Base-by-base conservation (phyloP, 2,329 filamentous ascomycete species). In the Monilinia laxa region DNA sequence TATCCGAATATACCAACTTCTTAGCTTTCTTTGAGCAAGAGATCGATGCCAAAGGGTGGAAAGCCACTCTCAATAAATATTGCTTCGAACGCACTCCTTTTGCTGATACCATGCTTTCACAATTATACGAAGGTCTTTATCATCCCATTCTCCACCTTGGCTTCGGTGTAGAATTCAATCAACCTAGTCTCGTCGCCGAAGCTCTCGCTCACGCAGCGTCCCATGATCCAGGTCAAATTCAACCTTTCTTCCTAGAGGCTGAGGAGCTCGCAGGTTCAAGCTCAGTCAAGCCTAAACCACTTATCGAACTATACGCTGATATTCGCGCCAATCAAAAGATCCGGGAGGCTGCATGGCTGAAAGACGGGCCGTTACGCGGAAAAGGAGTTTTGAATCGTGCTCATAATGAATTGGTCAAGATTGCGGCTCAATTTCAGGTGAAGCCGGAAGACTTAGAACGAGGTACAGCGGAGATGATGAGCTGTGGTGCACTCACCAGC, bases 71-170 rank as follows among this genome's bases (percentile, higher is more conserved):
- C 28, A 77, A 81, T 12, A 83, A 89, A 73, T 88, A 91, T 72
- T 70, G 95, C 2, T 91, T 96, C 74, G 81, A 83, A 3, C 84
- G 83, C 4, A 85, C 88, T 64, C 82, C 86, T 52, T 78, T 82
- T 38, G 86, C 88, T 4, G 85, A 92, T 31, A 86, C 88, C 66
- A 80, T 96, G 80, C 78, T 93, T 4, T 80, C 81, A 2, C 82
- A 91, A 23, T 78, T 93, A 72, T 92, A 85, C 73, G 83, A 83
- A 14, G 88, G 87, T 81, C 73, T 92, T 67, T 72, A 92, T 2
- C 91, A 95, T 74, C 91, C 91, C 2, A 79, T 94, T 28, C 92
- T 96, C 70, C 91, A 96, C 75, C 82, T 95, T 23, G 90, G 91
- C 65, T 95, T 91, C 74, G 92, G 90, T 10, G 75, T 96, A 51